A percentile compares a stretch with the other conserved stretches of the same genome.
These are phyloP conservation scores for Apiospora koreana DNA, from an alignment of 2,329 filamentous ascomycete species.

Conservation along the genomic window DNA sequence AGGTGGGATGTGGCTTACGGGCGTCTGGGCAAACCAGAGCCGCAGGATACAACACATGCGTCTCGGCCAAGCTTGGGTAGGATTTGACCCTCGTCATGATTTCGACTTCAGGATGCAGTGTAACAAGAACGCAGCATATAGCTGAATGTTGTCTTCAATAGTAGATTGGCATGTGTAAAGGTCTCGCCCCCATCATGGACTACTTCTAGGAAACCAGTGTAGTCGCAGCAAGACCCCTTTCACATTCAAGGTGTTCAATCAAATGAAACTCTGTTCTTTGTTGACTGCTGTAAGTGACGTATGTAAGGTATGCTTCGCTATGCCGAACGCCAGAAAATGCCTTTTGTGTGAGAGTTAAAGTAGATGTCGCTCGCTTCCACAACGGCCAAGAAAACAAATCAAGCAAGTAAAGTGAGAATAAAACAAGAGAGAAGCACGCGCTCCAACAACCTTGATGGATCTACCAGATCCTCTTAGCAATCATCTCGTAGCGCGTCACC, in stretches of 20 bases:
- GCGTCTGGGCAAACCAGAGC: not conserved
- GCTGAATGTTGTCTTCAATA: not conserved
- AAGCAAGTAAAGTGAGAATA: not conserved
- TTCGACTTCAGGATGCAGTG: not conserved
- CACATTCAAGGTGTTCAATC: too few species aligned
- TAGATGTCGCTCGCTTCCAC: not conserved
- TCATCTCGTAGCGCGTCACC: slow-evolving; percentile 84
- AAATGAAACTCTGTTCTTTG: too few species aligned
- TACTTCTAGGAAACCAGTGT: too few species aligned
- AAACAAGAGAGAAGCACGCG: not conserved
- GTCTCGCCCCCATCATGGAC: too few species aligned
- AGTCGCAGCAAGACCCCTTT: too few species aligned
- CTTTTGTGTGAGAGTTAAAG: not conserved
- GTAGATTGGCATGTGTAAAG: too few species aligned
- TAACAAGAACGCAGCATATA: not conserved
- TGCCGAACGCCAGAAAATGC: slow-evolving; percentile 1
- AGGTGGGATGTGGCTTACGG: too few species aligned
- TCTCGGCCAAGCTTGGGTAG: not conserved
- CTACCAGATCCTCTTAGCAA: slow-evolving; percentile 94
- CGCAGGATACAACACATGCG: not conserved
- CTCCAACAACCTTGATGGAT: not conserved
- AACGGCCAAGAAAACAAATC: not conserved
- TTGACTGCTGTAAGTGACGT: not conserved
- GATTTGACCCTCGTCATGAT: not conserved
- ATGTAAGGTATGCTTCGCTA: not conserved